Evolutionary conservation across 169 alveolate genomes (phyloP).

Genomic region (Eimeria sp.): DNA sequence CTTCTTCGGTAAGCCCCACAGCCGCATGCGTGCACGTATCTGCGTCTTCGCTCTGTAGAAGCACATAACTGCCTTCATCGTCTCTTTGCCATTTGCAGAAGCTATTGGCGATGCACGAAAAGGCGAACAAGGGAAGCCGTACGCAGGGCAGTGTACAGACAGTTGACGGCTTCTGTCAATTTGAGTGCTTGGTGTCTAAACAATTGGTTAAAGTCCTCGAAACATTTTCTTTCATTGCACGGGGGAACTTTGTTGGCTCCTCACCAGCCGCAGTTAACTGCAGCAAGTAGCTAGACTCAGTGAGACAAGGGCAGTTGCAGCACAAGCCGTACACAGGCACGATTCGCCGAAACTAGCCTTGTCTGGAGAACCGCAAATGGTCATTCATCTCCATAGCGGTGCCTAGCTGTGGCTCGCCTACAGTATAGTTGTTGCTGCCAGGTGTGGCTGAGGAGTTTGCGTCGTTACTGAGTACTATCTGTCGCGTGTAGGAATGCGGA

Average conservation of each 20-base stretch:
- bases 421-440: background rate
- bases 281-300: background rate
- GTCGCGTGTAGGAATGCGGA: no score
- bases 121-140: no score
- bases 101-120: background rate
- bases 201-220: background rate
- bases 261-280: background rate
- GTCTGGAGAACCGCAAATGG: no score
- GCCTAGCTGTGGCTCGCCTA: constrained; percentile 2
- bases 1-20: background rate
- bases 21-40: background rate
- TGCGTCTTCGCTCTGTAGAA: background rate
- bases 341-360: background rate
- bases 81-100: background rate
- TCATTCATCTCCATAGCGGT: no score
- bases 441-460: no score
- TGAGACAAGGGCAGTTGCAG: background rate
- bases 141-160: background rate
- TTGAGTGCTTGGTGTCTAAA: no score
- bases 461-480: no score
- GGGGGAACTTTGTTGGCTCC: background rate
- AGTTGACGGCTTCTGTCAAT: background rate
- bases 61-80: background rate
- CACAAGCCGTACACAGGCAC: background rate
- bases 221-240: background rate